phyloP scores from a whole-genome alignment of 2,329 filamentous ascomycete species.

The Pseudocercospora vitis region DNA sequence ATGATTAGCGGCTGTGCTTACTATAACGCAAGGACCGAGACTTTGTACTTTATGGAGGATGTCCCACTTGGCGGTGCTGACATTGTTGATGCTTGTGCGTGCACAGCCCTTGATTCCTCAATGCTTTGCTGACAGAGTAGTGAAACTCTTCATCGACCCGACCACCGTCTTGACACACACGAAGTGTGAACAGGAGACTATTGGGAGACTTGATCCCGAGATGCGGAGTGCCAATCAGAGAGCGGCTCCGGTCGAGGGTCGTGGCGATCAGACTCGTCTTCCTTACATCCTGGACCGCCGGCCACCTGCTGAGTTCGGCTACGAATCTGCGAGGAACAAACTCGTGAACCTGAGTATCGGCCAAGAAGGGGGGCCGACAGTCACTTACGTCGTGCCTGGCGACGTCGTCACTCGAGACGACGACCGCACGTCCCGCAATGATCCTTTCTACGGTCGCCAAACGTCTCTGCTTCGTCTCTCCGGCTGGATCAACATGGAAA shows the following conservation, averaged over 20 bases:
- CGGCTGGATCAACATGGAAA: constrained; percentile 72
- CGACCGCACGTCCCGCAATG: background rate
- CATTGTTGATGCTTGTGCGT: constrained; percentile 51
- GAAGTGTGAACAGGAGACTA: constrained; percentile 53
- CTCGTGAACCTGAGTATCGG: constrained; percentile 60
- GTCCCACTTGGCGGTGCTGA: constrained; percentile 67
- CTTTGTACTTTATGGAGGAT: constrained; percentile 75
- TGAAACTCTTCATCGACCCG: constrained; percentile 62
- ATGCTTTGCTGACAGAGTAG: constrained; percentile 42
- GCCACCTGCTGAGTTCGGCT: constrained; percentile 70
- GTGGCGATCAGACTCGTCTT: constrained; percentile 51
- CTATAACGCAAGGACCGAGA: constrained; percentile 69
- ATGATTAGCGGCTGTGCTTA: constrained; percentile 69
- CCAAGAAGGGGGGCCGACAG: constrained; percentile 47
- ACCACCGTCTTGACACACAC: constrained; percentile 60
- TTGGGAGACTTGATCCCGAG: constrained; percentile 48
- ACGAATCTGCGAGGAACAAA: constrained; percentile 65
- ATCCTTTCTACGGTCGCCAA: constrained; percentile 54
- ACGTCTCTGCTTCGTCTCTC: constrained; percentile 68
- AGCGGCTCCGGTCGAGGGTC: constrained; percentile 29
- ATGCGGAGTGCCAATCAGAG: constrained; percentile 30
- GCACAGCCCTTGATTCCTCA: background rate
- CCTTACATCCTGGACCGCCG: constrained; percentile 66
- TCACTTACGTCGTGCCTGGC: constrained; percentile 63
- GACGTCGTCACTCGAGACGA: constrained; percentile 48